phyloP scores from a whole-genome alignment of 495 filamentous ascomycete species.

The Trichodelitschia bisporula region DNA sequence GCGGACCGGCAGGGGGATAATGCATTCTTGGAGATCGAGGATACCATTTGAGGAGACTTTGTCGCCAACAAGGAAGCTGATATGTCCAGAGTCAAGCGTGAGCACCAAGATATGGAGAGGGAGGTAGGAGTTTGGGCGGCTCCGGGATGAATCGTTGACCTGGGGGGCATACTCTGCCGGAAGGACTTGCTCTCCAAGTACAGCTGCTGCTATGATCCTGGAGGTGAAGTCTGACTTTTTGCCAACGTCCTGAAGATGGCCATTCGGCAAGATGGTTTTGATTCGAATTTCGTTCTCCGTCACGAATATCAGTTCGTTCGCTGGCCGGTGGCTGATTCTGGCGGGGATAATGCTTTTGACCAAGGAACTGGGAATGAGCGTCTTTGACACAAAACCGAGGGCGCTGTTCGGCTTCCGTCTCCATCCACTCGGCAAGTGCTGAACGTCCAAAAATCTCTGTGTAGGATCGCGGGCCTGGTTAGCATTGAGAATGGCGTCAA shows the following conservation, averaged over 20 bases:
- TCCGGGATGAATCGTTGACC: conserved; percentile 16
- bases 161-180: conserved; percentile 4
- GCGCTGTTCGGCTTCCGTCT: conserved; percentile 2
- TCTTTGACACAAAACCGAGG: conserved; percentile 51
- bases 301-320: conserved; percentile 82
- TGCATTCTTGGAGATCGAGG: conserved; percentile 33
- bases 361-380: conserved; percentile 47
- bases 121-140: conserved; percentile 1
- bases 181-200: conserved; percentile 21
- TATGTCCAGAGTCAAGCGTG: conserved; percentile 1
- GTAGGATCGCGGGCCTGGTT: neutral
- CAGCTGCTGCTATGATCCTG: conserved; percentile 36
- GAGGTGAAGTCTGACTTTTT: conserved; percentile 53
- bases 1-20: conserved; percentile 29
- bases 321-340: conserved; percentile 35
- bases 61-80: conserved; percentile 14
- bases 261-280: conserved; percentile 34
- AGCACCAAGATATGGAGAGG: conserved; percentile 1
- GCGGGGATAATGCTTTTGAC: conserved; percentile 63
- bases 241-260: conserved; percentile 41
- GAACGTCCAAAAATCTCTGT: conserved; percentile 1
- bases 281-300: conserved; percentile 48
- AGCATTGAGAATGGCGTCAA: neutral
- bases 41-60: conserved; percentile 23
- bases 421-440: conserved; percentile 6